Conservation (phyloP, 768 basidiomycete species). For the Pholiota conissans region DNA sequence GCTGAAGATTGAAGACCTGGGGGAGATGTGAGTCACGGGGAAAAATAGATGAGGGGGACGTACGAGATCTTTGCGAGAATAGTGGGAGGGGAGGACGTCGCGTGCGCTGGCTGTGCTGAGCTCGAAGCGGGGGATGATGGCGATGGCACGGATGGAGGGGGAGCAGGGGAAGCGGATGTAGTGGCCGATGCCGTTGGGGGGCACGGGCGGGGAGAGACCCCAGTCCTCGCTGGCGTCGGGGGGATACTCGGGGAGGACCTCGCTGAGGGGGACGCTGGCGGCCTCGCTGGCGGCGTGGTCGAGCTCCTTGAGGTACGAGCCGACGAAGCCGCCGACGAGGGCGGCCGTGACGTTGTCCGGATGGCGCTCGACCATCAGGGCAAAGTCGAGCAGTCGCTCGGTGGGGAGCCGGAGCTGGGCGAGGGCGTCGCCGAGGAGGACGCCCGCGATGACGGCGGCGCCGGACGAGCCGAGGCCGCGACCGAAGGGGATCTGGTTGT, state of each 20-base stretch:
- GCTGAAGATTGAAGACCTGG: conserved; percentile 96
- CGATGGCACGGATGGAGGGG: conserved; percentile 82
- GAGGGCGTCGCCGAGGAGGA: conserved; percentile 84
- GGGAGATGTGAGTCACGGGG: not conserved
- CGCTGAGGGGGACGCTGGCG: conserved; percentile 89
- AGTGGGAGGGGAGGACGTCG: conserved; percentile 79
- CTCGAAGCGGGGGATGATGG: conserved; percentile 94
- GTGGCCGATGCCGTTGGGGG: conserved; percentile 91
- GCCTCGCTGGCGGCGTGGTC: conserved; percentile 78
- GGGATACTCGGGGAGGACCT: conserved; percentile 96
- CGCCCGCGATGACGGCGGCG: conserved; percentile 98
- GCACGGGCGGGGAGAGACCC: conserved; percentile 85
- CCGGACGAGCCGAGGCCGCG: conserved; percentile 97
- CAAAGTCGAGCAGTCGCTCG: conserved; percentile 87
- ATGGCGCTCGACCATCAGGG: conserved; percentile 98
- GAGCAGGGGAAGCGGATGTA: conserved; percentile 91
- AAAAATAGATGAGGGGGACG: conserved; percentile 28
- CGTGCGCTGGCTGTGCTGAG: conserved; percentile 94
- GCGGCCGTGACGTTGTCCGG: conserved; percentile 99
- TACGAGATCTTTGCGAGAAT: conserved; percentile 91
- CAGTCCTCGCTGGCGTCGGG: conserved; percentile 89
- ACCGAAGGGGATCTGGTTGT: conserved; percentile 97
- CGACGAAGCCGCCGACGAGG: conserved; percentile 94
- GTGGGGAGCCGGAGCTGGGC: conserved; percentile 69
- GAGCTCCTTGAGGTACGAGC: conserved; percentile 91